Evolutionary conservation across 2,329 filamentous ascomycete genomes (phyloP).

Genomic region (Pseudogymnoascus sp.): DNA sequence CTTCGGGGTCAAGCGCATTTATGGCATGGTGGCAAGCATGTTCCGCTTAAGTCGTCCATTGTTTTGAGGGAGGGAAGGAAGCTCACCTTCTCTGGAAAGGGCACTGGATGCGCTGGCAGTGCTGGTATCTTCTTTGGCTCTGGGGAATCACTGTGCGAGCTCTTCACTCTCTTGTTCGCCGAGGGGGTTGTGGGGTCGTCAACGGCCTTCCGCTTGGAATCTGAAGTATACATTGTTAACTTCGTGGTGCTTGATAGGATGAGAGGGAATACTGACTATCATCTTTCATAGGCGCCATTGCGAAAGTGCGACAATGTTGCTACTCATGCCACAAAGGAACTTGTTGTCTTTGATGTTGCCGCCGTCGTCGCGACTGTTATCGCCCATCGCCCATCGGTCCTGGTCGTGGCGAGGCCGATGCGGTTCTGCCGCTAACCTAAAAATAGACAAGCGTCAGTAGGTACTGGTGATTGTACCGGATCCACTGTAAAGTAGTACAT

Average conservation of each 20-base stretch:
- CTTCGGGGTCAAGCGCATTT: conserved; percentile 11
- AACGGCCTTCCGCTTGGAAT: conserved; percentile 65
- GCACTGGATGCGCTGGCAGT: conserved; percentile 55
- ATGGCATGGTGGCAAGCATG: not conserved
- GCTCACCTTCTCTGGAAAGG: conserved; percentile 78
- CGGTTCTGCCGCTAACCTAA: not conserved
- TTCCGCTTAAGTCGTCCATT: not conserved
- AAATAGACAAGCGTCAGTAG: not conserved
- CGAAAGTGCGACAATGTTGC: not conserved
- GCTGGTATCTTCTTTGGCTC: conserved; percentile 45
- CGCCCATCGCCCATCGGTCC: not conserved
- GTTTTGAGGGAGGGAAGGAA: not conserved
- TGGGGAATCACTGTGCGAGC: conserved; percentile 33
- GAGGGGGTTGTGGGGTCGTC: conserved; percentile 57
- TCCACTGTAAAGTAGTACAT: conserved; percentile 8
- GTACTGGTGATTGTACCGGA: not conserved
- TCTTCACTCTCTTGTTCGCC: conserved; percentile 59
- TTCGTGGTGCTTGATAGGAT: not conserved
- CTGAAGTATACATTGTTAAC: conserved; percentile 26
- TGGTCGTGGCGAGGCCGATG: conserved; percentile 4
- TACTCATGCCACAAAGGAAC: not conserved
- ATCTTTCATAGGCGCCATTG: not conserved
- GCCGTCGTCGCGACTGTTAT: conserved; percentile 4
- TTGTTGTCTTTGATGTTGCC: conserved; percentile 1
- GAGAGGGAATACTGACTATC: not conserved